phyloP scores from a whole-genome alignment of 2,329 filamentous ascomycete species.

The Aspergillus sojae region DNA sequence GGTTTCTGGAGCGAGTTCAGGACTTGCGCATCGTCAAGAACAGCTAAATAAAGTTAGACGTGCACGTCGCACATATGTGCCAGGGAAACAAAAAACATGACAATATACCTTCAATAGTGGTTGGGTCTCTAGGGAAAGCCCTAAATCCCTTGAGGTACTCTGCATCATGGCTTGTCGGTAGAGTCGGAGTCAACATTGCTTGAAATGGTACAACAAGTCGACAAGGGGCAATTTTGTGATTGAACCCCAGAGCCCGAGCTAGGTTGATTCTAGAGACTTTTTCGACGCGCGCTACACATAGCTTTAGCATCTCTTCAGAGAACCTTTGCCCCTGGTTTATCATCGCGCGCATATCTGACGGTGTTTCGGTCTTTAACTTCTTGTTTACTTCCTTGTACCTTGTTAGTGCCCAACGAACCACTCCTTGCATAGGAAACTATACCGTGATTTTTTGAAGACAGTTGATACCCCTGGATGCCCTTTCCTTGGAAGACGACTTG shows the following conservation, averaged over 20 bases:
- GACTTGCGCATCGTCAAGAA: slow-evolving; percentile 86
- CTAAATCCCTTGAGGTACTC: slow-evolving; percentile 71
- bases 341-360: slow-evolving; percentile 67
- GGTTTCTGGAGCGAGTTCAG: slow-evolving; percentile 91
- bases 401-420: slow-evolving; percentile 14
- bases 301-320: slow-evolving; percentile 75
- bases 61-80: neutral
- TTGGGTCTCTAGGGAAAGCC: slow-evolving; percentile 82
- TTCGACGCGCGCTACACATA: slow-evolving; percentile 79
- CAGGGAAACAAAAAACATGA: neutral
- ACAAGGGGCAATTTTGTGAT: slow-evolving; percentile 78
- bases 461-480: slow-evolving; percentile 57
- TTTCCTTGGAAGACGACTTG: slow-evolving; percentile 74
- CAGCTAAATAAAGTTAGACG: slow-evolving; percentile 46
- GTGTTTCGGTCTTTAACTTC: slow-evolving; percentile 45
- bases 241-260: slow-evolving; percentile 77
- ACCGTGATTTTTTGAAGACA: slow-evolving; percentile 47
- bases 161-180: slow-evolving; percentile 73
- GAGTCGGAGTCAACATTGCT: slow-evolving; percentile 75
- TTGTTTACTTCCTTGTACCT: slow-evolving; percentile 52
- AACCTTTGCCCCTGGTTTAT: slow-evolving; percentile 80
- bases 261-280: slow-evolving; percentile 75
- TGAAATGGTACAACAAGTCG: slow-evolving; percentile 88
- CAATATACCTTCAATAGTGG: slow-evolving; percentile 67
- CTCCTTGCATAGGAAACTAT: slow-evolving; percentile 10